A percentile compares a stretch with the other conserved stretches of the same genome.
These are phyloP conservation scores for Ophiostoma novo-ulmi DNA, from an alignment of 2,329 filamentous ascomycete genomes.

Conservation along the genomic window DNA sequence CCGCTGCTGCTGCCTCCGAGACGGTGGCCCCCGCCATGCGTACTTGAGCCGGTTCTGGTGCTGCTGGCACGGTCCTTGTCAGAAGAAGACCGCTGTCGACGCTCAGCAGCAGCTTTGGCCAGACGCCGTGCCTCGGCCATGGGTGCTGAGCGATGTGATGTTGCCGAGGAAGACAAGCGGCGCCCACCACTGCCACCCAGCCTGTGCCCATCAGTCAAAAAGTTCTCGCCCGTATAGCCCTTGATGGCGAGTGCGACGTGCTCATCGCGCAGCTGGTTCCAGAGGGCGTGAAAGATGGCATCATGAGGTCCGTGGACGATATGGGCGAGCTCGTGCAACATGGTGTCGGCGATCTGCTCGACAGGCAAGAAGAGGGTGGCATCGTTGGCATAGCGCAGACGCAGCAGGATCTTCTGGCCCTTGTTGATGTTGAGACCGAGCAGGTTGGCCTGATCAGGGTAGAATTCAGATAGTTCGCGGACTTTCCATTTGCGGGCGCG, in stretches of 20 bases:
- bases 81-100: constrained; percentile 43
- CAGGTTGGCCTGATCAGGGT: constrained; percentile 66
- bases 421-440: constrained; percentile 74
- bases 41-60: constrained; percentile 51
- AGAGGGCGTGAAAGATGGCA: constrained; percentile 73
- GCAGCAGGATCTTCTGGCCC: constrained; percentile 74
- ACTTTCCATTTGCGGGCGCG: constrained; percentile 77
- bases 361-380: constrained; percentile 70
- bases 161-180: background rate
- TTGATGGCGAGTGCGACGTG: constrained; percentile 69
- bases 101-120: constrained; percentile 69
- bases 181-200: constrained; percentile 54
- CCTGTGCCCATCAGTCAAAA: constrained; percentile 67
- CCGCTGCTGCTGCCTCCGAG: constrained; percentile 54
- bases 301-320: constrained; percentile 81
- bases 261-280: constrained; percentile 85
- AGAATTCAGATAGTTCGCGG: constrained; percentile 75
- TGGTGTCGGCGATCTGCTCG: constrained; percentile 78
- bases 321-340: constrained; percentile 92
- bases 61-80: constrained; percentile 24
- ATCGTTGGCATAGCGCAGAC: constrained; percentile 72
- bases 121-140: constrained; percentile 68
- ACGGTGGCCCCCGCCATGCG: constrained; percentile 53
- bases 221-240: constrained; percentile 87
- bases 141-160: constrained; percentile 45